phyloP scores from a whole-genome alignment of 352 stramenopile genomes.

The Elongisporangium undulatum region DNA sequence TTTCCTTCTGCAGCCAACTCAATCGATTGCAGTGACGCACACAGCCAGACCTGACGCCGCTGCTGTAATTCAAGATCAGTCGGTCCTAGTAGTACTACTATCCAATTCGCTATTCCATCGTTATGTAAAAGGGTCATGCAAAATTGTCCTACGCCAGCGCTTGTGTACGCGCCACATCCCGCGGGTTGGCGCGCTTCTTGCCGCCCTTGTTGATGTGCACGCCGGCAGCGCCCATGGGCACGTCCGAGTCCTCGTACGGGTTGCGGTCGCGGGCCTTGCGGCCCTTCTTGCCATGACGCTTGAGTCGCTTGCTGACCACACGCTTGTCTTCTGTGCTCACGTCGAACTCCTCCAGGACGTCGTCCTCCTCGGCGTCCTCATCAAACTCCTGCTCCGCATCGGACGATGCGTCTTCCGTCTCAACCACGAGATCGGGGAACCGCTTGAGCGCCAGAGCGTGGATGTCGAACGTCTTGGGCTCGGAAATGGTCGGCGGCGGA shows the following conservation, averaged over 20 bases:
- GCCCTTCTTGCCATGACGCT: constrained; percentile 85
- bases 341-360: constrained; percentile 46
- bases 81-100: neutral
- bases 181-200: neutral
- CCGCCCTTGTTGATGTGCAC: constrained; percentile 20
- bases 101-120: too few species aligned
- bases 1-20: too few species aligned
- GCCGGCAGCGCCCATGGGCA: constrained; percentile 36
- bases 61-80: too few species aligned
- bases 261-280: constrained; percentile 47
- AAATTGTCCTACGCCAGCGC: neutral
- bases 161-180: neutral
- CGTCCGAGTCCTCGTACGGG: constrained; percentile 92
- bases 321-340: constrained; percentile 64
- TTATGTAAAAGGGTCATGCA: constrained; percentile 4
- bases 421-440: constrained; percentile 49
- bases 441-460: constrained; percentile 49
- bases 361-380: constrained; percentile 20
- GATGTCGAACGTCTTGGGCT: constrained; percentile 70
- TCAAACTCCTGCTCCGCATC: constrained; percentile 11
- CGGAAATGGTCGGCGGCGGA: constrained; percentile 75
- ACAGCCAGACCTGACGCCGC: too few species aligned
- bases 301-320: constrained; percentile 73
- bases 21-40: too few species aligned
- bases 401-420: constrained; percentile 3